These are phyloP conservation scores for Zygosaccharomyces bailii DNA, from an alignment of 805 yeast genomes.

Conservation along the genomic window DNA sequence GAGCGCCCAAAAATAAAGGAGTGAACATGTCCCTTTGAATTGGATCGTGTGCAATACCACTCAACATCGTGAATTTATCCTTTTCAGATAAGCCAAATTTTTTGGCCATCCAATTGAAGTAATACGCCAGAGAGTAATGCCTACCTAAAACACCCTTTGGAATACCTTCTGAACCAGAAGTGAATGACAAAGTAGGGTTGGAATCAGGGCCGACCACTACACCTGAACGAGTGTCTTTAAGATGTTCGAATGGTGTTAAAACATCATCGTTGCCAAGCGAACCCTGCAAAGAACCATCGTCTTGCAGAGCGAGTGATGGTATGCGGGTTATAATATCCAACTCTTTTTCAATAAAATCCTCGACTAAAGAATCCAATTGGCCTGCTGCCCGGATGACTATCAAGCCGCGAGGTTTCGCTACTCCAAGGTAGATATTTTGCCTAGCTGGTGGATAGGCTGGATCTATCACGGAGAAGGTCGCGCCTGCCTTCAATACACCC, in stretches of 20 bases:
- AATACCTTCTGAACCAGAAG: constrained; percentile 96
- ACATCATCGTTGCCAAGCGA: constrained; percentile 42
- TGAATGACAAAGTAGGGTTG: constrained; percentile 93
- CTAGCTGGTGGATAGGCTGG: constrained; percentile 99
- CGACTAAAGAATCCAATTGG: constrained; percentile 67
- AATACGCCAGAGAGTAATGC: constrained; percentile 93
- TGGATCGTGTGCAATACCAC: constrained; percentile 99
- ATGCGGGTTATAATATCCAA: constrained; percentile 68
- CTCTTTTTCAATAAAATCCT: constrained; percentile 69
- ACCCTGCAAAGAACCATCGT: constrained; percentile 73
- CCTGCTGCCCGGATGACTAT: constrained; percentile 93
- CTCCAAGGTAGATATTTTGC: constrained; percentile 88
- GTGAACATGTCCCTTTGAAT: constrained; percentile 99
- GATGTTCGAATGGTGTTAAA: constrained; percentile 44
- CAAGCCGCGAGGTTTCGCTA: constrained; percentile 89
- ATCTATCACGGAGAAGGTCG: constrained; percentile 96
- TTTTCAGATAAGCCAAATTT: constrained; percentile 70
- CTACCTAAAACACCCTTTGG: constrained; percentile 99
- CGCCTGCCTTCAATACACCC: constrained; percentile 98
- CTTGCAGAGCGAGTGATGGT: constrained; percentile 72
- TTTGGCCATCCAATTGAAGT: constrained; percentile 98
- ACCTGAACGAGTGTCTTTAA: constrained; percentile 64
- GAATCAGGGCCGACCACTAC: constrained; percentile 96
- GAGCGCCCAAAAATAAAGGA: constrained; percentile 94
- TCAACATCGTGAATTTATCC: constrained; percentile 93